Base-by-base conservation (phyloP, 129 eudicot genomes). In the Smallanthus sonchifolius region DNA sequence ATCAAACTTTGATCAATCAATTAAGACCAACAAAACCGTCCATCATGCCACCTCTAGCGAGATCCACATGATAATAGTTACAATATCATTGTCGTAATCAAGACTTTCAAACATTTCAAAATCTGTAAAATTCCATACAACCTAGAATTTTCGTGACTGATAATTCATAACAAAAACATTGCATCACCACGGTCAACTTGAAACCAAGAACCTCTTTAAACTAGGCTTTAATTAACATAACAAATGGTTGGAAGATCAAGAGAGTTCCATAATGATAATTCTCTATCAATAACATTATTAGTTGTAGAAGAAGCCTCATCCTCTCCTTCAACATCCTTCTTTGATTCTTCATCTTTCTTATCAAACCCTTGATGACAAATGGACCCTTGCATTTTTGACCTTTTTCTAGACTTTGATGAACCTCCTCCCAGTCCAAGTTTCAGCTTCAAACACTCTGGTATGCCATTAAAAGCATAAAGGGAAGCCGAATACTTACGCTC, bases 401-500 rank as follows among this genome's bases (percentile, higher is more conserved):
- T 77, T 79, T 62, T 84, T 49, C 64, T 66, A 0, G 82, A 76
- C 49, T 77, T 67, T 10, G 57, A 32, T 10, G 57, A 32, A 16
- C 75, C 76, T 10, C 79, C 81, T 61, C 70, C 75, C 16, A 83
- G 77, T 13, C 80, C 86, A 14, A 85, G 87, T 74, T 87, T 84
- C 65, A 86, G 48, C 80, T 70, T 85, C 74, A 91, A 71, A 73
- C 91, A 91, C 67, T 91, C 97, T 0, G 89, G 76, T 69, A 91
- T 87, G 59, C 97, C 97, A 74, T 87, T 91, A 44, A 90, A 85
- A 24, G 96, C 96, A 62, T 90, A 90, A 5, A 87, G 87, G 69
- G 91, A 91, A 34, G 97, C 91, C 5, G 96, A 90, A 65, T 87
- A 86, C 74, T 85, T 87, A 57, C 94, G 89, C 75, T 91, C 97